Evolutionary conservation across 2,329 filamentous ascomycete genomes (phyloP).

Genomic region (Cladobotryum protrusum): DNA sequence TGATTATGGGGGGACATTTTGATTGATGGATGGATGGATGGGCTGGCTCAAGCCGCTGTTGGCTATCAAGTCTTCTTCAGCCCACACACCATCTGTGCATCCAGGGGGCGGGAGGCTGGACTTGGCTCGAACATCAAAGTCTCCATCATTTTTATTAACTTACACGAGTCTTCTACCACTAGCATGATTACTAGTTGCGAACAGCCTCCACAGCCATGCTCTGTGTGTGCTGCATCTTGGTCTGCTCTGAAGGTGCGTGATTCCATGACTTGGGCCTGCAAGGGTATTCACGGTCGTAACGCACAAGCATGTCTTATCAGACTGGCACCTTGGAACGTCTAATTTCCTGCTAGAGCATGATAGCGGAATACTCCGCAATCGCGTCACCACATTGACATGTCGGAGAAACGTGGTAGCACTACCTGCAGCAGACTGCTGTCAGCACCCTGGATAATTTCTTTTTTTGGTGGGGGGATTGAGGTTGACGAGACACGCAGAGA

Average conservation of each 20-base stretch:
- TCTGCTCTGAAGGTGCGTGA: too few relatives aligned
- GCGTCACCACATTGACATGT: not conserved
- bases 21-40: not conserved
- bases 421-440: not conserved
- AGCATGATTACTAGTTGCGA: not conserved
- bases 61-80: conserved; percentile 8
- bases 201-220: not conserved
- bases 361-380: not conserved
- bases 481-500: not conserved
- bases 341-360: not conserved
- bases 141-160: conserved; percentile 2
- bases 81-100: conserved; percentile 3
- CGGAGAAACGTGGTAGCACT: not conserved
- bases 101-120: conserved; percentile 9
- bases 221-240: not conserved
- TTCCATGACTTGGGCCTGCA: too few relatives aligned
- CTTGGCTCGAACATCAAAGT: conserved; percentile 7
- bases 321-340: not conserved
- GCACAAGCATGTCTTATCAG: not conserved
- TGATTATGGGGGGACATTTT: too few relatives aligned
- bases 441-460: conserved; percentile 1
- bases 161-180: too few relatives aligned
- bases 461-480: not conserved
- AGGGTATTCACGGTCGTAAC: too few relatives aligned
- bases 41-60: conserved; percentile 7